Evolutionary conservation across 352 stramenopile species (phyloP).

Genomic region (Phytophthora tubulina): DNA sequence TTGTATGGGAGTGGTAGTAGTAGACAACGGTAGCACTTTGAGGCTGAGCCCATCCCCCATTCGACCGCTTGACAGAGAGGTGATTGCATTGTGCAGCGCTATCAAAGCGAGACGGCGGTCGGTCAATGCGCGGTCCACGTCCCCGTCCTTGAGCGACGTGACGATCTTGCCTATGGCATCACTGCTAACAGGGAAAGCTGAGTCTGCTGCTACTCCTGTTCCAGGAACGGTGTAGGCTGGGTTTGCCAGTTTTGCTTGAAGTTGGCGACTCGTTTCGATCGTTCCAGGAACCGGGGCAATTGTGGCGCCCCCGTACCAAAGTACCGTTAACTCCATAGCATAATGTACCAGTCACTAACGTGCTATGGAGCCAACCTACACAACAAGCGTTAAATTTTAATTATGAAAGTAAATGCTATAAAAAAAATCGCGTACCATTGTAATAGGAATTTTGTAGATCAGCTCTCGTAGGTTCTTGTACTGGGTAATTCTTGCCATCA

Average conservation of each 20-base stretch:
- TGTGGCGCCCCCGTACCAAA: conserved; percentile 8
- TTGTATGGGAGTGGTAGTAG: neutral
- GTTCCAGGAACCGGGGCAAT: conserved; percentile 12
- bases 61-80: conserved; percentile 4
- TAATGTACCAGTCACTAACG: conserved; percentile 1
- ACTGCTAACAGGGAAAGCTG: conserved; percentile 9
- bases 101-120: conserved; percentile 5
- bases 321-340: conserved; percentile 14
- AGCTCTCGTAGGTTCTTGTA: neutral
- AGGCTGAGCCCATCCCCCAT: conserved; percentile 12
- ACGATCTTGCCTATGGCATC: neutral
- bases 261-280: conserved; percentile 16
- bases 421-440: conserved; percentile 1
- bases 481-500: conserved; percentile 18
- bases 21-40: neutral
- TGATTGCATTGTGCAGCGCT: conserved; percentile 6
- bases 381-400: neutral
- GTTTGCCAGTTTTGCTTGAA: conserved; percentile 3
- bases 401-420: neutral
- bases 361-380: conserved; percentile 8
- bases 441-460: conserved; percentile 9
- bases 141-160: conserved; percentile 1
- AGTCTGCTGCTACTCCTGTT: conserved; percentile 4
- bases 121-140: neutral
- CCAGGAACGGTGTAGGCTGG: neutral